Evolutionary conservation across 805 yeast species (phyloP).

Genomic region (Pichia paraexigua): DNA sequence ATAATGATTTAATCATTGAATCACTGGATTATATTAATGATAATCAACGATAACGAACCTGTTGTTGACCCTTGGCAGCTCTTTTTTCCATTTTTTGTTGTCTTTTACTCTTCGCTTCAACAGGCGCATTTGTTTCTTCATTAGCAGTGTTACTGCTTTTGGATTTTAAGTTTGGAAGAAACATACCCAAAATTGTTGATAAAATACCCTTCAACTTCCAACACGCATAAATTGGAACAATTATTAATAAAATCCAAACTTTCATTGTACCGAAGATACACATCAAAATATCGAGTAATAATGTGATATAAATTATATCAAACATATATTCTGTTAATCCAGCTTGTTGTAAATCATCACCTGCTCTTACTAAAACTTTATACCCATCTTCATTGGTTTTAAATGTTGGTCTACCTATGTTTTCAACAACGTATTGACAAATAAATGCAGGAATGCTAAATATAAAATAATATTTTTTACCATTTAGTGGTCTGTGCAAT

Average conservation of each 20-base stretch:
- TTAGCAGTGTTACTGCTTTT: not conserved
- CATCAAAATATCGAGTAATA: conserved; percentile 48
- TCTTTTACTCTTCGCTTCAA: conserved; percentile 28
- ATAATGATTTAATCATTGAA: not conserved
- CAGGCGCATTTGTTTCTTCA: not conserved
- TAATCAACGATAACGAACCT: not conserved
- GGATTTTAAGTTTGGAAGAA: conserved; percentile 12
- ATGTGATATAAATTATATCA: conserved; percentile 60
- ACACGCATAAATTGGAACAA: conserved; percentile 44
- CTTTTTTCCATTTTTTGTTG: conserved; percentile 34
- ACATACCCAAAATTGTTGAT: conserved; percentile 17
- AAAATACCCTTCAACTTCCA: conserved; percentile 39
- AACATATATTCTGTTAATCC: conserved; percentile 71
- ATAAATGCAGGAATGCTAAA: conserved; percentile 35
- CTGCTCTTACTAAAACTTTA: conserved; percentile 37
- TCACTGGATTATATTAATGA: no score
- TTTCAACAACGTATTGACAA: conserved; percentile 47
- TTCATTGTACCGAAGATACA: conserved; percentile 45
- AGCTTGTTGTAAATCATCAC: conserved; percentile 50
- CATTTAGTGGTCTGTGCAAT: conserved; percentile 37
- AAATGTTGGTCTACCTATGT: conserved; percentile 52
- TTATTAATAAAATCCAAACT: conserved; percentile 50
- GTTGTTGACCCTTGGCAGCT: conserved; percentile 13
- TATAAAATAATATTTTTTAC: conserved; percentile 36
- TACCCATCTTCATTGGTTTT: conserved; percentile 31